These are phyloP conservation scores for Aspergillus jensenii DNA, from an alignment of 2,329 filamentous ascomycete species.

Conservation along the genomic window DNA sequence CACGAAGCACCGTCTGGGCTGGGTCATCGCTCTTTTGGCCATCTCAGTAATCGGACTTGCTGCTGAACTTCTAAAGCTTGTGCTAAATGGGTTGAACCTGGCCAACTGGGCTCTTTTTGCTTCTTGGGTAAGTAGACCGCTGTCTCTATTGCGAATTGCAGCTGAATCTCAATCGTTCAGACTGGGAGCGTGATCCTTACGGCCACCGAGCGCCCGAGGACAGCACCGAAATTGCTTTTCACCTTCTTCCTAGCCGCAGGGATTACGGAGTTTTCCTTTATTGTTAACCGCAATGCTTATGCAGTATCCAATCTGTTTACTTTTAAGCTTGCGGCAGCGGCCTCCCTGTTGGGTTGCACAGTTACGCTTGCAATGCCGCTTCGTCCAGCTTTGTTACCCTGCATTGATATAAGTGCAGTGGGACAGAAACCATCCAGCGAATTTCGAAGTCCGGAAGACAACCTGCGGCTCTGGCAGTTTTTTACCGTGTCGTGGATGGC, in stretches of 20 bases:
- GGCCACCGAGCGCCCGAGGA: slow-evolving; percentile 40
- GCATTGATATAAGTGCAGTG: slow-evolving; percentile 59
- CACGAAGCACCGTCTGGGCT: slow-evolving; percentile 29
- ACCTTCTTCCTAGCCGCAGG: slow-evolving; percentile 33
- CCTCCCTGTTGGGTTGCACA: slow-evolving; percentile 50
- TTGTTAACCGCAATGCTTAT: slow-evolving; percentile 23
- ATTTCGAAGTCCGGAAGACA: slow-evolving; percentile 76
- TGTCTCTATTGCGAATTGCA: not conserved
- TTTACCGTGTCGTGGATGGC: slow-evolving; percentile 82
- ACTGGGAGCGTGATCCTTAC: slow-evolving; percentile 36
- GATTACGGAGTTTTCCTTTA: slow-evolving; percentile 34
- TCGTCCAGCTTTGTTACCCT: slow-evolving; percentile 57
- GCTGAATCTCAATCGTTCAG: slow-evolving; percentile 24
- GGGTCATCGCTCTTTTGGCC: slow-evolving; percentile 39
- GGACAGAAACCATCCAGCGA: slow-evolving; percentile 56
- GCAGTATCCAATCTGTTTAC: slow-evolving; percentile 17
- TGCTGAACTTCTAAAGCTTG: slow-evolving; percentile 31
- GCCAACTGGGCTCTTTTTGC: slow-evolving; percentile 27
- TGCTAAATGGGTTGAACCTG: slow-evolving; percentile 17
- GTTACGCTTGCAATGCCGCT: slow-evolving; percentile 69
- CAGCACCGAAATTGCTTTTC: slow-evolving; percentile 42
- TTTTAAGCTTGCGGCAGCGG: slow-evolving; percentile 32
- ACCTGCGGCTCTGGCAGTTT: slow-evolving; percentile 76
- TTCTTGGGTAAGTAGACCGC: slow-evolving; percentile 39
- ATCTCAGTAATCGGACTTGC: slow-evolving; percentile 38